These are phyloP conservation scores for Alternaria novae-zelandiae DNA, from an alignment of 2,329 filamentous ascomycete species.

Conservation along the genomic window DNA sequence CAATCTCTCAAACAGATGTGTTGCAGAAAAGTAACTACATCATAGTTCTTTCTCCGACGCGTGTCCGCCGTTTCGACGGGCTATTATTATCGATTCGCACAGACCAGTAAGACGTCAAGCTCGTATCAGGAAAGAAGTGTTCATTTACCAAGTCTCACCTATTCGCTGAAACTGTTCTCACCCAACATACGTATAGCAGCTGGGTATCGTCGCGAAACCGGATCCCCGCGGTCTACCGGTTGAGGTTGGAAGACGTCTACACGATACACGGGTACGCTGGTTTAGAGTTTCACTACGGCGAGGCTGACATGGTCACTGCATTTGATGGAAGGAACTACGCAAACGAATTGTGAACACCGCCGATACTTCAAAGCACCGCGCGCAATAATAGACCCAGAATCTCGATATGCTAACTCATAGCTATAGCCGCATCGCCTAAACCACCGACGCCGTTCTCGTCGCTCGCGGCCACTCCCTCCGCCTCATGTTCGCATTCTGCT, in stretches of 20 bases:
- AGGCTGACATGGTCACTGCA: not conserved
- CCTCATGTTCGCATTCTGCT: not conserved
- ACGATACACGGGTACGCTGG: not conserved
- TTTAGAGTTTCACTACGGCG: not conserved
- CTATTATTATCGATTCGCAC: conserved; percentile 1
- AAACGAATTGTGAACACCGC: not conserved
- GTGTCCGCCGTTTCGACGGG: not conserved
- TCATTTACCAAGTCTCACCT: not conserved
- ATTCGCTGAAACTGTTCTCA: not conserved
- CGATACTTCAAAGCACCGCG: not conserved
- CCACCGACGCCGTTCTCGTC: not conserved
- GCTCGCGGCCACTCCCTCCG: not conserved
- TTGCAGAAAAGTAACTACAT: not conserved
- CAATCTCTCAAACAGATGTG: not conserved
- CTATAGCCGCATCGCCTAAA: not conserved
- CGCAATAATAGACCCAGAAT: not conserved
- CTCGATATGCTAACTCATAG: not conserved
- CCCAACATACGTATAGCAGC: not conserved
- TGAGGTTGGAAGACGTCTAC: not conserved
- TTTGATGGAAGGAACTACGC: not conserved
- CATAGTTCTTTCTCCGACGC: not conserved
- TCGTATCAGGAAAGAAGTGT: not conserved
- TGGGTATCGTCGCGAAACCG: not conserved
- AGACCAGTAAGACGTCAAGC: conserved; percentile 3
- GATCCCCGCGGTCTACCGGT: conserved; percentile 1